Percentiles rank a stretch among this genome's conserved stretches.
Evolutionary conservation across 2,329 filamentous ascomycete genomes (phyloP).

Genomic region (Nothopassalora personata): DNA sequence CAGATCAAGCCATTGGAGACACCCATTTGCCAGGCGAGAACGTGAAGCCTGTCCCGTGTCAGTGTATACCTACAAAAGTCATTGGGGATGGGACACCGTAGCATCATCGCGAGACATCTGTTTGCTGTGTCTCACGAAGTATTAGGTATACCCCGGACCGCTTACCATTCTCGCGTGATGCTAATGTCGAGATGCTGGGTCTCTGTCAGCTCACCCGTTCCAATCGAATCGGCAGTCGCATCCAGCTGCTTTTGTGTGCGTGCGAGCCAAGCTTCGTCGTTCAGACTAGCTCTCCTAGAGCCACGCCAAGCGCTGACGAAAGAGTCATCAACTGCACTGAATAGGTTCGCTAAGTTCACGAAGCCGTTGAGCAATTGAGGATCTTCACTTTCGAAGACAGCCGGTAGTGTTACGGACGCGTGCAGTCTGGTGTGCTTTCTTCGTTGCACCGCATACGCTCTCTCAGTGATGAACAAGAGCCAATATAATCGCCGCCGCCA

Average conservation of each 20-base stretch:
- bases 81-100: no score
- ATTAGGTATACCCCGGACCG: no score
- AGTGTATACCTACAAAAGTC: no score
- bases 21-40: conserved; percentile 36
- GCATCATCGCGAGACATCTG: no score
- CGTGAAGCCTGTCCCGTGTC: conserved; percentile 22
- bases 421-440: conserved; percentile 32
- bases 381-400: conserved; percentile 33
- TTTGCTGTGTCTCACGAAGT: no score
- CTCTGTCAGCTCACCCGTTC: conserved; percentile 27
- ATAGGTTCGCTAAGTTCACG: conserved; percentile 33
- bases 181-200: conserved; percentile 34
- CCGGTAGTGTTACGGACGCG: conserved; percentile 27
- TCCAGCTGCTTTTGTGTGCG: conserved; percentile 33
- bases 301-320: conserved; percentile 34
- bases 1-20: conserved; percentile 34
- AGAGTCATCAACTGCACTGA: conserved; percentile 33
- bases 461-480: conserved; percentile 35
- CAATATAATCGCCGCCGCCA: conserved; percentile 34
- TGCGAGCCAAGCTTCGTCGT: conserved; percentile 32
- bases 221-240: conserved; percentile 24
- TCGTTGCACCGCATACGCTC: conserved; percentile 34
- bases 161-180: conserved; percentile 29
- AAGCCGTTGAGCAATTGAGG: conserved; percentile 33
- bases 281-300: conserved; percentile 29